Evolutionary conservation across 2,329 filamentous ascomycete genomes (phyloP), one percentile per base, ranked within the genome.

Genomic region (Corinectria fuckeliana): DNA sequence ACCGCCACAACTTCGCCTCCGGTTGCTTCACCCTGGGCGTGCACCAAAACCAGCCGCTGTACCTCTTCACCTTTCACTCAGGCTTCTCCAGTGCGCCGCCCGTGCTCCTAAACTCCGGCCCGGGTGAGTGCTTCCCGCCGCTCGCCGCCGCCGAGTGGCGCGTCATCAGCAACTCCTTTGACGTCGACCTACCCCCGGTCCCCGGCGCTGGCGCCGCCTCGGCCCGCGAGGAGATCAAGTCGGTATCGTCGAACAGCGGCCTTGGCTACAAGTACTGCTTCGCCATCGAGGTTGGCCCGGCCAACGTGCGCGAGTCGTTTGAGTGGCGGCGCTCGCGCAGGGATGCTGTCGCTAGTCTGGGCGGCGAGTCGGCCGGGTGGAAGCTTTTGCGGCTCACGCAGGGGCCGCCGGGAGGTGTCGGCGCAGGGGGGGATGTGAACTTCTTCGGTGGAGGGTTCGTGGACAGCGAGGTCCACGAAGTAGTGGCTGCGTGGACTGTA

Each of bases 81-180:
- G 60, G 60, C 2, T 41, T 67, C 1, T 62, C 57, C 20, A 51
- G 60, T 2, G 16, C 49, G 30, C 64, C 64, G 1, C 56, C 66
- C 0, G 53, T 70, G 21, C 44, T 69, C 18, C 57, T 70, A n/a
- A 63, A 70, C 42, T 69, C 68, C 21, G 68, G 68, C 2, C 68
- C 68, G 6, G 39, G 34, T 9, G 28, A 45, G 2, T 51, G 61
- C 11, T 64, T 50, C n/a, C 58, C 60, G 3, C 64, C 59, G 1
- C 53, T 70, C 9, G 68, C 68, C 11, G 62, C 63, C 9, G 64
- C 61, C n/a, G 65, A 60, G 1, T 62, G 60, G 11, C 52, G 55
- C 20, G 30, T 53, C 20, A 60, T 69, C 52, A 52, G 51, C 20
- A 6, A 51, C 9, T 41, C 32, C 10, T 69, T 70, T 5, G 56